Base-by-base conservation (phyloP, 2,329 filamentous ascomycete species). In the Beauveria asiatica region DNA sequence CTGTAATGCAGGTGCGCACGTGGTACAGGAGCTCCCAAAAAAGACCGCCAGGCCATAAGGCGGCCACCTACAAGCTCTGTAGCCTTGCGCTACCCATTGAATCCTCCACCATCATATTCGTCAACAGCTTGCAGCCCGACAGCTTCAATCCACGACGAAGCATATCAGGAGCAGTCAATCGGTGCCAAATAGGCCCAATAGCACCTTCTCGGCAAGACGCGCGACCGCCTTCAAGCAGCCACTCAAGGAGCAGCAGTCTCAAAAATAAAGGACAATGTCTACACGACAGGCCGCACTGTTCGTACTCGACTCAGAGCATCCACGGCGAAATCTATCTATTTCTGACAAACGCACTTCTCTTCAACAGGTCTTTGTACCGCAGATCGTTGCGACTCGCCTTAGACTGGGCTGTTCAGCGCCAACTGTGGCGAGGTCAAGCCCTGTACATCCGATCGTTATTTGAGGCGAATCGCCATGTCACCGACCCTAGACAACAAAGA, bases 381-480 rank as follows among this genome's bases (percentile, higher is more conserved):
- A 90, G 92, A 67, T 92, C 92, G 27, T 76, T 99, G 72, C 97
- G 97, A 82, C 86, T 97, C 65, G 83, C 94, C 46, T 85, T 97
- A 66, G 92, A 97, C 79, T 99, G 94, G 94, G 85, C 91, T 61
- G 92, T 97, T 64, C 90, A 97, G 73, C 85, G 94, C 67, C 85
- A 93, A 69, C 78, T 97, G 63, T 99, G 94, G 93, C 88, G 94
- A 68, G 92, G 93, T 64, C 94, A 97, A 76, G 94, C 94, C 37
- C 79, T 97, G 64, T 97, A 99, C 75, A 96, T 99, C 69, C 88
- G 94, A 68, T 92, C 89, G 42, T 82, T 97, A 16, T 99, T 97
- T 72, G 94, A 99, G 74, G 91, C 91, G 61, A 97, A 99, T 75
- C 90, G 85, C 72, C 80, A 91, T 72, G 80, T 97, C 62, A 85